Base-by-base conservation (phyloP, 2,329 filamentous ascomycete species). In the Thermoascus crustaceus region DNA sequence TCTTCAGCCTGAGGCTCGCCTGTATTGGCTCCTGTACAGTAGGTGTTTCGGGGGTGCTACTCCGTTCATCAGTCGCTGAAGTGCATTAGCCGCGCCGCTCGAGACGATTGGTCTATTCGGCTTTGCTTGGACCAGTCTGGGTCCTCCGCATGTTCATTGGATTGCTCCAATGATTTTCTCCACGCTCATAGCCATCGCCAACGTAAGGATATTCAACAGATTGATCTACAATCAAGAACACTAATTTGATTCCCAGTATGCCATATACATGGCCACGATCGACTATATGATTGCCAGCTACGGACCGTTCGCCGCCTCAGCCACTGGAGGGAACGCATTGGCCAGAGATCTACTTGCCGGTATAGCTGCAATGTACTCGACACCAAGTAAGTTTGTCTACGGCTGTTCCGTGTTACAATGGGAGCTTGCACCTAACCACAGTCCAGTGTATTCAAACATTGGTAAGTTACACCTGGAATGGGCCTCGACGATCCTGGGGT, bases 241-340 rank as follows among this genome's bases (percentile, higher is more conserved):
- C 26, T 11, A 7, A 19, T 29, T 11, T 35, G 7, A 19, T 4
- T n/a, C 14, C 7, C 35, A 61, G 58, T 61, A 53, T 35, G 48
- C 53, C 10, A 76, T 78, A 22, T 78, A 80, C 49, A 76, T 78
- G 68, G 71, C 74, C 5, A 77, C 75, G 2, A 77, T 81, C 46
- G 77, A 81, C 52, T 81, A 80, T 55, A 79, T 80, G 71, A 75
- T 81, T 31, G 76, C 73, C 16, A 69, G 75, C 0, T 82, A 82
- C 47, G 78, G 76, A 0, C 70, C 71, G 0, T 80, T 76, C 50
- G 68, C 77, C 0, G 76, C 77, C 9, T 79, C 75, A 0, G 77
- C 78, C 2, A 80, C 76, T 0, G 78, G 77, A 16, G 76, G 77
- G 6, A 81, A 82, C 46, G 78, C 74, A 2, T 75, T 80, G 36